Evolutionary conservation across 805 yeast genomes (phyloP), one percentile per base, ranked within the genome.

Genomic region (Nakazawaea ishiwadae): DNA sequence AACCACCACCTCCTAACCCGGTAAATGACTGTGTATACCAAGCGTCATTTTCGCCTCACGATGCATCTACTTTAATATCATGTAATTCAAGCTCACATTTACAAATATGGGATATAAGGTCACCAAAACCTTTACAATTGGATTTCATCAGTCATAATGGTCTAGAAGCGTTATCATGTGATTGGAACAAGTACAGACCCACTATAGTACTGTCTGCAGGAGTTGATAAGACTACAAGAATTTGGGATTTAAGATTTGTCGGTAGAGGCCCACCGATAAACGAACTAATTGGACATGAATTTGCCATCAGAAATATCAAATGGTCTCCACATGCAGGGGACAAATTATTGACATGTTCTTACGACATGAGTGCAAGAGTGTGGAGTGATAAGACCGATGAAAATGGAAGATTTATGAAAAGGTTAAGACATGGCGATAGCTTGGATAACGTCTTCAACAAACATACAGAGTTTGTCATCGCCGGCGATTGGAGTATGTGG

Each of bases 401-500:
- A 39, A 37, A 33, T 29, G 79, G 80, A 3, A 60, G 72, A 37
- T 73, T 68, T 40, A 62, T 73, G 30, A 74, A 73, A 38, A 63
- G 72, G 48, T 48, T 71, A 31, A 68, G 62, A 39, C 69, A 68
- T 34, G 69, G 72, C 15, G 66, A 66, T 17, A 84, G 84, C 0
- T 67, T 81, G 28, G 62, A 69, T 28, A 76, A 75, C 6, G 71
- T 73, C 14, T 86, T 88, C 68, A 68, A 73, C 17, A 63, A 62
- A 40, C 98, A 93, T 63, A 72, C 78, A 21, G 99, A 91, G 66
- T 91, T 91, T 64, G 96, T 84, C 1, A 77, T 85, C 51, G 97
- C 95, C 14, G 84, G 90, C 48, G 98, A 93, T 65, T 93, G 96
- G 85, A 83, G 95, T 49, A 62, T 93, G 39, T 91, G 97, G 97